Percentiles rank a stretch among this genome's conserved stretches.
phyloP scores from a whole-genome alignment of 2,329 filamentous ascomycete genomes.

The Ophiostoma angusticollis region DNA sequence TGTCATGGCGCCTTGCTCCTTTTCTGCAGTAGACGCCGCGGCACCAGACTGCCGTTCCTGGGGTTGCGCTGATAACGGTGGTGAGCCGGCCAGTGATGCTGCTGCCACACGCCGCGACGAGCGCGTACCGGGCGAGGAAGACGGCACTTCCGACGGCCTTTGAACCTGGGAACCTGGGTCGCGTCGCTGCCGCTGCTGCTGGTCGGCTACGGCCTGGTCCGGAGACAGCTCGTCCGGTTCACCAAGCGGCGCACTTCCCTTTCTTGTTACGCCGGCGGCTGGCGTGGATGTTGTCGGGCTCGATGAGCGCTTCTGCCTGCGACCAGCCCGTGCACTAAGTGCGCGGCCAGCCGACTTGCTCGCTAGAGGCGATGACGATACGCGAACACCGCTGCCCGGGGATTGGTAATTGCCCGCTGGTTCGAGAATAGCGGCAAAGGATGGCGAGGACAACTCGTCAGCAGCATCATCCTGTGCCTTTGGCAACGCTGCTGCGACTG shows the following conservation, averaged over 20 bases:
- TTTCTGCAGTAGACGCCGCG: too few species aligned
- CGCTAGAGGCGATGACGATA: slow-evolving; percentile 13
- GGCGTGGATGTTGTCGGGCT: background rate
- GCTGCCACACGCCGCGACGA: slow-evolving; percentile 4
- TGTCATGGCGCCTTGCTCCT: too few species aligned
- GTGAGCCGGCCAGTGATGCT: background rate
- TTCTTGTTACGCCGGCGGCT: background rate
- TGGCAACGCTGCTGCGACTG: too few species aligned
- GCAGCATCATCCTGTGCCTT: slow-evolving; percentile 11
- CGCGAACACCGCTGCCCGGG: background rate
- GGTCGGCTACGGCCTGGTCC: slow-evolving; percentile 4
- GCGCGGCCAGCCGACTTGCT: slow-evolving; percentile 9
- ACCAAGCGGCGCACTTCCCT: background rate
- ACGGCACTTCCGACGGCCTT: slow-evolving; percentile 6
- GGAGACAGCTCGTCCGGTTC: slow-evolving; percentile 14
- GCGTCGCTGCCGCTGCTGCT: background rate
- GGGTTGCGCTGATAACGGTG: background rate
- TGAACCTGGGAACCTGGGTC: background rate
- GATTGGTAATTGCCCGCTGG: background rate
- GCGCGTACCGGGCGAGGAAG: slow-evolving; percentile 3
- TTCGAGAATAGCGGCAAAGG: slow-evolving; percentile 1
- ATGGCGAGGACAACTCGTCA: slow-evolving; percentile 21
- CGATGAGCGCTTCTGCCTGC: background rate
- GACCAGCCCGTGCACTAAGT: background rate
- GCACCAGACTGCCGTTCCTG: too few species aligned